Conservation (phyloP, 2,329 filamentous ascomycete species). For the Clonostachys rosea region DNA sequence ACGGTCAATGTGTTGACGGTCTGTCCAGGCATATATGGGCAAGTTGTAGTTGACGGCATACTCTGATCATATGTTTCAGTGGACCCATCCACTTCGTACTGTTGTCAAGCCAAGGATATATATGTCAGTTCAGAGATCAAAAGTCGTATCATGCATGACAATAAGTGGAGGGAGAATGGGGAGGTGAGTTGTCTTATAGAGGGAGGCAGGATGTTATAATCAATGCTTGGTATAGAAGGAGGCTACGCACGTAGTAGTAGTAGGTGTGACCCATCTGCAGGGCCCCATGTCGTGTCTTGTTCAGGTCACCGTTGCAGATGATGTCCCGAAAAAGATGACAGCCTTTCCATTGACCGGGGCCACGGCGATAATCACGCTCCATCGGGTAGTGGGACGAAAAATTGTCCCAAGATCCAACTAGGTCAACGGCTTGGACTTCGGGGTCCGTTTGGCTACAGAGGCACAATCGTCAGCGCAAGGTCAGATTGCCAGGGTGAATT, state of each 20-base stretch:
- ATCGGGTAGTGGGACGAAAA: constrained; percentile 76
- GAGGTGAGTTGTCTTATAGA: neutral
- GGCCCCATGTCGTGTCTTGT: constrained; percentile 62
- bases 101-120: neutral
- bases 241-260: constrained; percentile 81
- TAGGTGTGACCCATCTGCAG: constrained; percentile 91
- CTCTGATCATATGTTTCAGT: constrained; percentile 71
- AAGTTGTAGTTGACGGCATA: constrained; percentile 70
- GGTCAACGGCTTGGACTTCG: constrained; percentile 64
- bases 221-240: neutral
- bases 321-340: constrained; percentile 86
- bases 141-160: constrained; percentile 4
- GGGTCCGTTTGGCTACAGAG: constrained; percentile 50
- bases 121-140: neutral
- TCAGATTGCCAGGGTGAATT: too few species aligned
- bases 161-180: constrained; percentile 1
- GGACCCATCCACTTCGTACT: constrained; percentile 82
- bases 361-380: constrained; percentile 73
- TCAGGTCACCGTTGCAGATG: constrained; percentile 64
- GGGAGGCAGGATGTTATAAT: too few species aligned
- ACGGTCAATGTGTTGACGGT: constrained; percentile 80
- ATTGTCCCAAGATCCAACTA: constrained; percentile 95
- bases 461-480: too few species aligned
- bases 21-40: constrained; percentile 85
- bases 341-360: constrained; percentile 76